Conservation (phyloP, 208 protist species). For the Leishmania turanica region DNA sequence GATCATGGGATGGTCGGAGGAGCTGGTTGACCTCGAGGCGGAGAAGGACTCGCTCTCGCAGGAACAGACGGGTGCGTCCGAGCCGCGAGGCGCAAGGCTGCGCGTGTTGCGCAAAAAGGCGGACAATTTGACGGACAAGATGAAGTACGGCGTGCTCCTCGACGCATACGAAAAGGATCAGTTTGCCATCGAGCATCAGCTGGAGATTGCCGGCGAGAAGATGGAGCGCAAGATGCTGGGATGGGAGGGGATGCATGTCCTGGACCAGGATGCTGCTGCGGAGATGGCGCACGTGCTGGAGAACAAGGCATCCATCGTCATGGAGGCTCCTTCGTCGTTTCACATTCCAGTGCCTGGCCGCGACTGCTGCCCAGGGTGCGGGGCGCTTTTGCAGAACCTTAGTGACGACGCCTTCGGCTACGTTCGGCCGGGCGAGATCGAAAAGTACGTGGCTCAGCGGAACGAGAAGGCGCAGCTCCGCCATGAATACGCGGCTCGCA, state of each 20-base stretch:
- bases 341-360: slow-evolving; percentile 77
- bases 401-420: slow-evolving; percentile 80
- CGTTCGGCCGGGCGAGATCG: slow-evolving; percentile 75
- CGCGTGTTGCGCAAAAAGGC: slow-evolving; percentile 63
- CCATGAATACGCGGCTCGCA: slow-evolving; percentile 86
- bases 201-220: slow-evolving; percentile 73
- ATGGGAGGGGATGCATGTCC: slow-evolving; percentile 88
- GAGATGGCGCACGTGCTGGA: slow-evolving; percentile 61
- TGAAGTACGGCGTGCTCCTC: slow-evolving; percentile 91
- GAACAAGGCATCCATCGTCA: slow-evolving; percentile 84
- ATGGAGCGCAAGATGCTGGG: slow-evolving; percentile 88
- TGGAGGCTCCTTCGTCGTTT: slow-evolving; percentile 69
- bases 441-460: slow-evolving; percentile 66
- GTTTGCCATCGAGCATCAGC: slow-evolving; percentile 83
- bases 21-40: slow-evolving; percentile 72
- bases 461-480: slow-evolving; percentile 50
- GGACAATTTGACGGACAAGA: slow-evolving; percentile 56
- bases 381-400: slow-evolving; percentile 82
- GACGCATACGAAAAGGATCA: slow-evolving; percentile 88
- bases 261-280: slow-evolving; percentile 68
- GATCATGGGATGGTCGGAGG: slow-evolving; percentile 93
- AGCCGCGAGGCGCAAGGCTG: slow-evolving; percentile 7
- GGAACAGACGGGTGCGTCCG: not conserved
- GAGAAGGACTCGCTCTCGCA: slow-evolving; percentile 9
- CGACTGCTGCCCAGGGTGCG: slow-evolving; percentile 89